Base-by-base conservation (phyloP, 1,284 basidiomycete genomes). In the Cutaneotrichosporon curvatum region DNA sequence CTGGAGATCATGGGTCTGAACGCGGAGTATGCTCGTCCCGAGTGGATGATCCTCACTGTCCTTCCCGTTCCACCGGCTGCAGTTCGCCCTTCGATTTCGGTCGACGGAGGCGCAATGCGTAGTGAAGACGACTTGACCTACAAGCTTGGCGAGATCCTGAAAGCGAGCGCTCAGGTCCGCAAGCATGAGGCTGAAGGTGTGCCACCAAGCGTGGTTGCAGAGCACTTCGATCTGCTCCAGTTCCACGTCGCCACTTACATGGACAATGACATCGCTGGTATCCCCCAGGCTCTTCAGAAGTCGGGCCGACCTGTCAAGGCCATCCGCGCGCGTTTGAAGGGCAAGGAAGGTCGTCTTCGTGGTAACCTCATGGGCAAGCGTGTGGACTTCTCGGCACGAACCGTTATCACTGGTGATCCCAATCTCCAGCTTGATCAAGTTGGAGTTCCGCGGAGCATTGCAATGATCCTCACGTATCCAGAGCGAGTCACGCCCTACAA, bases 361-460 rank as follows among this genome's bases (percentile, higher is more conserved):
- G 95, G 95, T 32, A 99, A 98, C 71, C 70, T 98, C 70, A 98
- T 98, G 95, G 95, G 95, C 42, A 98, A 98, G 74, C 90, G 95
- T 69, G 95, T 99, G 62, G 98, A 99, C 72, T 96, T 95, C 69
- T 91, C 95, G 1, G 95, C 95, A 0, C 87, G 95, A 59, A 98
- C 95, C 19, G 95, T 99, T 66, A 99, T 99, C 67, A 97, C 95
- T 5, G 95, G 95, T 71, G 95, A 98, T 73, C 95, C 95, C 6
- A 97, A 98, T 70, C 70, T 99, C 53, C 85, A 95, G 65, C 74
- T 98, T 56, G 95, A 99, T 63, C 85, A 99, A 68, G 95, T 98
- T 57, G 95, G 95, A 48, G 95, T 98, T 3, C 95, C 95, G n/a
- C 83, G 79, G 61, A 91, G 83, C 62, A 98, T 98, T 50, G 95